Conservation (phyloP, 2,329 filamentous ascomycete species). For the Alternaria burnsii region DNA sequence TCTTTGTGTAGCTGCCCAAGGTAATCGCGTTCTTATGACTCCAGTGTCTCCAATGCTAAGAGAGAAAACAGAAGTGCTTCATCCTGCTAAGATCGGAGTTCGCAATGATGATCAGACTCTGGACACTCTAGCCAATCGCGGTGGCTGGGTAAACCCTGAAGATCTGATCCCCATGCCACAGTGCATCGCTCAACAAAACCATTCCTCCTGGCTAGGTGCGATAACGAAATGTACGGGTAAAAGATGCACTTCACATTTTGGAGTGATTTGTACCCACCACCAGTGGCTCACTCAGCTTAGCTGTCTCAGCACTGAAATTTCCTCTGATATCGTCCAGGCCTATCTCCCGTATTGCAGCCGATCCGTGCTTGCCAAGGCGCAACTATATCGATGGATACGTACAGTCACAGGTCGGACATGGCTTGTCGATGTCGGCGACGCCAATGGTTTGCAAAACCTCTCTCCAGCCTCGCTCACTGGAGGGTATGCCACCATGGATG, state of each 20-base stretch:
- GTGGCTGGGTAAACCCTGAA: background rate
- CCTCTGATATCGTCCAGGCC: background rate
- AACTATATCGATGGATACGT: background rate
- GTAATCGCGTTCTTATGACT: background rate
- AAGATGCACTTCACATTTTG: background rate
- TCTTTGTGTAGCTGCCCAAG: background rate
- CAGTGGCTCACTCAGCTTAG: background rate
- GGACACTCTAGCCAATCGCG: background rate
- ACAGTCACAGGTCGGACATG: background rate
- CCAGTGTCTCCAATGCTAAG: background rate
- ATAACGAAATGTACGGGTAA: background rate
- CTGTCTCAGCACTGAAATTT: background rate
- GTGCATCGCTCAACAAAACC: background rate
- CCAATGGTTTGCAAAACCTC: background rate
- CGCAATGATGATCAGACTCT: background rate
- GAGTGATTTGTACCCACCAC: background rate
- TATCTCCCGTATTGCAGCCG: background rate
- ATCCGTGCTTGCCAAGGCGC: background rate
- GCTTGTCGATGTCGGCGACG: background rate
- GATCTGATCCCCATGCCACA: background rate
- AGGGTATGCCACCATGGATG: background rate
- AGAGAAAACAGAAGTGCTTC: background rate
- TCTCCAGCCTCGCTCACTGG: background rate
- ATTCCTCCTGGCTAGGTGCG: background rate
- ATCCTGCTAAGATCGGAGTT: background rate